Evolutionary conservation across 176 grass and related monocot species (phyloP).

Genomic region (Avena eriantha): DNA sequence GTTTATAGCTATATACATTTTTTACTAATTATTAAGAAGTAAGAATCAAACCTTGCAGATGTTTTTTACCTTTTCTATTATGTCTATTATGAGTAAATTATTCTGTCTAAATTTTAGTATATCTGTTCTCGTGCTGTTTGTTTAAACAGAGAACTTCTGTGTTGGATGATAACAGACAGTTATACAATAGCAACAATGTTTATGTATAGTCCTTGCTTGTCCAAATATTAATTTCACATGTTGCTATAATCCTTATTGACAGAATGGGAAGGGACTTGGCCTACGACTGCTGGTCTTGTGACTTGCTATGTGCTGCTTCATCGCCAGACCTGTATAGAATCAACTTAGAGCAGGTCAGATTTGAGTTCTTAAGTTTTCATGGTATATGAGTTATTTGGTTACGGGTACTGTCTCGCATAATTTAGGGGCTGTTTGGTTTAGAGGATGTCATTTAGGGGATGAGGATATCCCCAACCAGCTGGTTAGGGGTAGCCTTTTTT

Average conservation of each 20-base stretch:
- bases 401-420: not conserved
- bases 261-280: slow-evolving; percentile 98
- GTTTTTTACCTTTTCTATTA: not conserved
- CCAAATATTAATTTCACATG: slow-evolving; percentile 6
- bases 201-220: not conserved
- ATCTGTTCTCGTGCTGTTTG: slow-evolving; percentile 22
- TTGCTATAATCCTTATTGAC: slow-evolving; percentile 32
- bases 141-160: slow-evolving; percentile 26
- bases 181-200: not conserved
- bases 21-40: not conserved
- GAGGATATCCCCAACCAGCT: too few relatives aligned
- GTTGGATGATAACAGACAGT: slow-evolving; percentile 10
- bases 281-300: slow-evolving; percentile 95
- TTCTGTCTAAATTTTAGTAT: slow-evolving; percentile 5
- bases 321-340: slow-evolving; percentile 94
- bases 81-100: not conserved
- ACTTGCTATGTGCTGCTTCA: slow-evolving; percentile 92
- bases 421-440: too few relatives aligned
- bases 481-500: too few relatives aligned
- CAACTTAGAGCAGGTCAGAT: slow-evolving; percentile 78
- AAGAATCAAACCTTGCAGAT: not conserved
- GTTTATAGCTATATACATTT: not conserved
- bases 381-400: slow-evolving; percentile 17
- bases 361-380: slow-evolving; percentile 35
- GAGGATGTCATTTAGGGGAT: too few relatives aligned